Evolutionary conservation across 2,329 filamentous ascomycete genomes (phyloP), one percentile per base, ranked within the genome.

Genomic region (Acephala macrosclerotiorum): DNA sequence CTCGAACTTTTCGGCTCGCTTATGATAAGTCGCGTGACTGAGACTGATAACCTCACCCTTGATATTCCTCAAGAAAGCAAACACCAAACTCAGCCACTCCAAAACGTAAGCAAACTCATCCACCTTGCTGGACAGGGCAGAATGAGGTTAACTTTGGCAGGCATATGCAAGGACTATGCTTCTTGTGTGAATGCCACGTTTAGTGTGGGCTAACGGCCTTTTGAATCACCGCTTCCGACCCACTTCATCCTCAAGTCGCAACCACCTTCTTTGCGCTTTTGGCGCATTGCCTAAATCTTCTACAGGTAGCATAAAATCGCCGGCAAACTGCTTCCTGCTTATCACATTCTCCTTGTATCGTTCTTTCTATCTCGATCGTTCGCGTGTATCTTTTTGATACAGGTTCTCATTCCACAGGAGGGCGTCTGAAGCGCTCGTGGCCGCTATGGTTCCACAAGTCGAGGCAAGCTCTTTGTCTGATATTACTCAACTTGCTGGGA

Each of bases 401-500:
- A 18, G 8, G 18, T n/a, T 20, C n/a, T 8, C 42, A 20, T 3
- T 45, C 42, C n/a, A n/a, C n/a, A n/a, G n/a, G n/a, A n/a, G n/a
- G n/a, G n/a, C n/a, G n/a, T n/a, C n/a, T n/a, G n/a, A n/a, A n/a
- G n/a, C n/a, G n/a, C n/a, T n/a, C 35, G 16, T 18, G 2, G 11
- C 12, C 33, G 51, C 12, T 18, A 65, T 65, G 63, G 58, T 69
- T 56, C 38, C 72, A 47, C 61, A 65, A 26, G 61, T 96, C 73
- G 92, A 97, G 83, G 96, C 95, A 71, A 89, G 86, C 73, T 98
- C 95, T 55, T 83, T 98, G 53, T 91, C 91, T 61, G 85, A 88
- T 61, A 85, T 99, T 70, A 96, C 93, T 70, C 82, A 86, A 49
- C 86, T 97, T 68, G 95, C 96, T 68, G 87, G 91, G 60, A 93